These are phyloP conservation scores for Cadophora sp. DNA, from an alignment of 2,329 filamentous ascomycete genomes.

Conservation along the genomic window DNA sequence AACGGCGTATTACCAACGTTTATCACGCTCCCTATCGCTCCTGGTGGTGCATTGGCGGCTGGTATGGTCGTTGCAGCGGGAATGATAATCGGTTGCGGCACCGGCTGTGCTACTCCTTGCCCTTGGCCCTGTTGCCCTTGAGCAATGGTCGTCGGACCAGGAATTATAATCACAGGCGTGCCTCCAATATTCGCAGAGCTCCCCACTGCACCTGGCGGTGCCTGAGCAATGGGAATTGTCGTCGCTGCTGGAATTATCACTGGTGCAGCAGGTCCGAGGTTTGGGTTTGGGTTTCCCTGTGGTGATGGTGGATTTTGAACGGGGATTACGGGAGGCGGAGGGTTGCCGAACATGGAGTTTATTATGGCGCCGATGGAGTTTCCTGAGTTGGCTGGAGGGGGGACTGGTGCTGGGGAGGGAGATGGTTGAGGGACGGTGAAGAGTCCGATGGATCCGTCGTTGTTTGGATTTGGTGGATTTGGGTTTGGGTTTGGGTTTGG, in stretches of 20 bases:
- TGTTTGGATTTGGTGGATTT: background rate
- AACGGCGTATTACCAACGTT: constrained; percentile 19
- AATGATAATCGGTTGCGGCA: constrained; percentile 16
- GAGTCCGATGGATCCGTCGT: background rate
- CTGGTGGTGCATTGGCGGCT: constrained; percentile 15
- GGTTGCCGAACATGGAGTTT: constrained; percentile 11
- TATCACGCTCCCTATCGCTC: constrained; percentile 12
- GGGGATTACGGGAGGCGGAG: background rate
- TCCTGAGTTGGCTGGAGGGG: background rate
- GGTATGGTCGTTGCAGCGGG: constrained; percentile 21
- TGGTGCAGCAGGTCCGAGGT: background rate
- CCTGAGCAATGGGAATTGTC: constrained; percentile 20
- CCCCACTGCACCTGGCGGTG: constrained; percentile 18
- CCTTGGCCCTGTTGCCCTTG: background rate
- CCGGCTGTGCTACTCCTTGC: background rate
- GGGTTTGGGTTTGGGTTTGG: background rate
- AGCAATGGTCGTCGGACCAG: constrained; percentile 18
- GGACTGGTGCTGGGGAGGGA: background rate
- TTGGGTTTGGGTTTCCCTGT: background rate
- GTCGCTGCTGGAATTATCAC: constrained; percentile 18
- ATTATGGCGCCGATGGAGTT: constrained; percentile 15
- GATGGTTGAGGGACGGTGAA: constrained; percentile 12
- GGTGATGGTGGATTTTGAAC: background rate
- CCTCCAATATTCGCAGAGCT: constrained; percentile 2
- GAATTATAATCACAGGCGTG: constrained; percentile 19